A percentile compares a stretch with the other conserved stretches of the same genome.
phyloP scores from a whole-genome alignment of 1,139 yeast species.

The Saccharomycopsis phalli region DNA sequence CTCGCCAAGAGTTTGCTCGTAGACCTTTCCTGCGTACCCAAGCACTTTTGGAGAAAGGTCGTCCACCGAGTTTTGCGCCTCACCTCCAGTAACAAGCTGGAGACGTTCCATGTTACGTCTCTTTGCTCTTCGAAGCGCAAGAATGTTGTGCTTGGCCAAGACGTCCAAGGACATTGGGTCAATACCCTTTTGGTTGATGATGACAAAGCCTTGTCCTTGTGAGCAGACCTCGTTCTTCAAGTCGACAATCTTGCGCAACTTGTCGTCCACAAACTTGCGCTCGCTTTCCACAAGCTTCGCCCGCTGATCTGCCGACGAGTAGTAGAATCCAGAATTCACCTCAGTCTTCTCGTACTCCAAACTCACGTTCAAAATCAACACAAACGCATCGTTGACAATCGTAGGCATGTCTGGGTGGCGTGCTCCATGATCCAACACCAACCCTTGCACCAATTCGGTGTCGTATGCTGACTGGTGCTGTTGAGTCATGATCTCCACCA shows the following conservation, averaged over 20 bases:
- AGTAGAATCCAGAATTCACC: conserved; percentile 93
- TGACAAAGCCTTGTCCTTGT: conserved; percentile 86
- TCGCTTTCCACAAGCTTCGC: conserved; percentile 92
- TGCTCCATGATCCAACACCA: conserved; percentile 96
- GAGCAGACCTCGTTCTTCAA: conserved; percentile 87
- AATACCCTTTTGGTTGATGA: conserved; percentile 96
- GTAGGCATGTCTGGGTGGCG: conserved; percentile 99
- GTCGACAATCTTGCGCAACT: conserved; percentile 82
- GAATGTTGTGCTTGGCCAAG: conserved; percentile 83
- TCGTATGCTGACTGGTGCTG: conserved; percentile 84
- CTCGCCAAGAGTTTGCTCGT: conserved; percentile 91
- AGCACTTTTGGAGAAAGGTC: conserved; percentile 78
- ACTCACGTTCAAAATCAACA: conserved; percentile 85
- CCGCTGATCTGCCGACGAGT: conserved; percentile 92
- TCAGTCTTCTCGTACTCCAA: conserved; percentile 97
- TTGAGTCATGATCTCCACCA: conserved; percentile 98
- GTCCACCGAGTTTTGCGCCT: conserved; percentile 95
- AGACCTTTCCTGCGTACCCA: conserved; percentile 86
- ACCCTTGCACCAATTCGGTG: conserved; percentile 76
- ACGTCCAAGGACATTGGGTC: conserved; percentile 97
- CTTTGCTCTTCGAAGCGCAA: conserved; percentile 95
- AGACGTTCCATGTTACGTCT: conserved; percentile 98
- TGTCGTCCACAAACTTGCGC: conserved; percentile 90
- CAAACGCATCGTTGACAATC: conserved; percentile 69
- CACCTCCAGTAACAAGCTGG: conserved; percentile 94